phyloP scores from a whole-genome alignment of 2,329 filamentous ascomycete genomes.

The Alternaria brassicicola region DNA sequence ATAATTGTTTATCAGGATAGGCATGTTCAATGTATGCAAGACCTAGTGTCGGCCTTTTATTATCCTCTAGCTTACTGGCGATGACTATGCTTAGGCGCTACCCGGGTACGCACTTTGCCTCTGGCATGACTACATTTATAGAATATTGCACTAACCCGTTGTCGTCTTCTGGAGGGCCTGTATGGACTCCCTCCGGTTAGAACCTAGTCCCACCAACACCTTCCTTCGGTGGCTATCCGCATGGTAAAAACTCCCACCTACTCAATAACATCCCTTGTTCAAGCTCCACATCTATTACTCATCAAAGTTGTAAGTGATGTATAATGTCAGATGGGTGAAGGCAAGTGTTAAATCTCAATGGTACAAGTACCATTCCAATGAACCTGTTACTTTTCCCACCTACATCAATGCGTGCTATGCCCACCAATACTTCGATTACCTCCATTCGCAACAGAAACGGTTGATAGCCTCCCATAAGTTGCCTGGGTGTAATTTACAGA shows the following conservation, averaged over 20 bases:
- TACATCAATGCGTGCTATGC: background rate
- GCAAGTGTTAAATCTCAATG: background rate
- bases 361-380: background rate
- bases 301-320: background rate
- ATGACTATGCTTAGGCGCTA: too few species aligned
- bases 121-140: too few species aligned
- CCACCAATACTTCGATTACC: background rate
- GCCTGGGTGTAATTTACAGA: background rate
- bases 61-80: too few species aligned
- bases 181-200: too few species aligned
- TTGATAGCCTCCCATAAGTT: background rate
- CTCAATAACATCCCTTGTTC: background rate
- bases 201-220: too few species aligned
- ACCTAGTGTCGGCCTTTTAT: constrained; percentile 32
- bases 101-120: too few species aligned
- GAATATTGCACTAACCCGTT: too few species aligned
- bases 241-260: background rate
- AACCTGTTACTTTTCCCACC: background rate
- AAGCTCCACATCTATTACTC: background rate
- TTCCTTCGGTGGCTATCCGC: background rate
- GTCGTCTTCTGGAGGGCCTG: too few species aligned
- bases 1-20: background rate
- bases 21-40: constrained; percentile 9
- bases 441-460: background rate
- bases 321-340: background rate